Evolutionary conservation across 2,329 filamentous ascomycete genomes (phyloP), one percentile per base, ranked within the genome.

Genomic region (Harringtonia lauricola): DNA sequence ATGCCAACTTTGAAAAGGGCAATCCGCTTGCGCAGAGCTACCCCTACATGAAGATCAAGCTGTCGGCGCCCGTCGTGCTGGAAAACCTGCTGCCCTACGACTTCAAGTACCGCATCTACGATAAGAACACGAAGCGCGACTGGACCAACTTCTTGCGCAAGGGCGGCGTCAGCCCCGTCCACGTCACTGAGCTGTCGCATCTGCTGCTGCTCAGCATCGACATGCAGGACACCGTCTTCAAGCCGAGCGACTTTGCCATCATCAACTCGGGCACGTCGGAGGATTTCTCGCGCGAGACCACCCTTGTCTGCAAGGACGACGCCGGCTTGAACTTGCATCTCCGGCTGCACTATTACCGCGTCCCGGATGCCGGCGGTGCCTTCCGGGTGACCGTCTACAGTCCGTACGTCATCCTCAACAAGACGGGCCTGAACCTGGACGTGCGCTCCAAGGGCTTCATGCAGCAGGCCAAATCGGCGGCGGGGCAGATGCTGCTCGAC

Each of bases 91-190:
- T 98, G 31, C 92, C 92, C 0, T 96, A 92, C 58, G 92, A 98
- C 63, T 98, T 98, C 77, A 96, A 98, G 63, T 98, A 98, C 61
- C 81, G 90, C 44, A 96, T 98, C 44, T 98, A 96, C 57, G 92
- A 98, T 67, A 95, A 94, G 67, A 94, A 95, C 60, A 95, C 89
- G 0, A 94, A 90, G 70, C 95, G 94, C 59, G 92, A 98, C 59
- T 98, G 92, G 92, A 94, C 87, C 5, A 98, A 98, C 60, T 98
- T 98, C 65, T 67, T 98, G 38, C 80, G 92, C 45, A 96, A 95
- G 62, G 92, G 94, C 22, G 94, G 94, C 14, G 83, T 96, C 45
- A 98, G 92, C 59, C 94, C 94, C 1, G 89, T 98, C 0, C 92
- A 98, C 59, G 89, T 96, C 10, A 90, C 96, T 17, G 90, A 98